These are phyloP conservation scores for Termitomyces sp. DNA, from an alignment of 768 basidiomycete species.

Conservation along the genomic window DNA sequence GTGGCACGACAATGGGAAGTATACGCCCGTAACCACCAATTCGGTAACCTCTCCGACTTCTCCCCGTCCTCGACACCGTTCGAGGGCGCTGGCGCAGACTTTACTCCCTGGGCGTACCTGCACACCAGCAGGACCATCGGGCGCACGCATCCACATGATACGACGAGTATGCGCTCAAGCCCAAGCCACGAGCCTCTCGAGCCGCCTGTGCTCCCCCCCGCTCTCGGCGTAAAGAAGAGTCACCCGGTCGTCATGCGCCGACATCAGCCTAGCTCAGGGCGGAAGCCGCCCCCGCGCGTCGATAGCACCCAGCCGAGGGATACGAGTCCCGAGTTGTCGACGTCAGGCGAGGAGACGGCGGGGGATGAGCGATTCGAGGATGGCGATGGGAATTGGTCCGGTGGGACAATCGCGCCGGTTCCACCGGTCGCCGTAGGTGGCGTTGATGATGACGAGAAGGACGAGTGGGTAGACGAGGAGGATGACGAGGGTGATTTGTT, in stretches of 20 bases:
- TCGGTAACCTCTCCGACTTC: slow-evolving; percentile 58
- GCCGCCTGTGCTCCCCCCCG: slow-evolving; percentile 45
- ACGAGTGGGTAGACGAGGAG: slow-evolving; percentile 72
- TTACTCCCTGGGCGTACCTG: slow-evolving; percentile 70
- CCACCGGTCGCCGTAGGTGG: slow-evolving; percentile 16
- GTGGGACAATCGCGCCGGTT: slow-evolving; percentile 17
- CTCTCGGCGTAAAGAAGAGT: slow-evolving; percentile 38
- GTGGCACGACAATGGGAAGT: slow-evolving; percentile 74
- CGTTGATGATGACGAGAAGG: slow-evolving; percentile 31
- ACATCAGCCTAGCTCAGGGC: slow-evolving; percentile 21
- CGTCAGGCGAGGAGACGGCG: slow-evolving; percentile 74
- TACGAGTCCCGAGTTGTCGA: slow-evolving; percentile 72
- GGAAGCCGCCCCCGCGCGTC: slow-evolving; percentile 70
- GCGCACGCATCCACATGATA: slow-evolving; percentile 35
- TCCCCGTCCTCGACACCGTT: slow-evolving; percentile 75
- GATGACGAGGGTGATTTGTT: slow-evolving; percentile 66
- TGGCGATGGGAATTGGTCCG: slow-evolving; percentile 29
- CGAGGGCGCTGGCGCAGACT: slow-evolving; percentile 40
- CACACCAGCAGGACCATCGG: slow-evolving; percentile 49
- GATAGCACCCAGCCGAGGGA: slow-evolving; percentile 81
- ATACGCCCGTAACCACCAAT: slow-evolving; percentile 64
- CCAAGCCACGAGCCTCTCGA: slow-evolving; percentile 64
- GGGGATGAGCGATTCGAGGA: slow-evolving; percentile 48
- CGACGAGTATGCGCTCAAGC: slow-evolving; percentile 63
- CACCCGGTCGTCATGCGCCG: slow-evolving; percentile 16